Conservation (phyloP, 2,329 filamentous ascomycete genomes). For the Fusarium sp. region DNA sequence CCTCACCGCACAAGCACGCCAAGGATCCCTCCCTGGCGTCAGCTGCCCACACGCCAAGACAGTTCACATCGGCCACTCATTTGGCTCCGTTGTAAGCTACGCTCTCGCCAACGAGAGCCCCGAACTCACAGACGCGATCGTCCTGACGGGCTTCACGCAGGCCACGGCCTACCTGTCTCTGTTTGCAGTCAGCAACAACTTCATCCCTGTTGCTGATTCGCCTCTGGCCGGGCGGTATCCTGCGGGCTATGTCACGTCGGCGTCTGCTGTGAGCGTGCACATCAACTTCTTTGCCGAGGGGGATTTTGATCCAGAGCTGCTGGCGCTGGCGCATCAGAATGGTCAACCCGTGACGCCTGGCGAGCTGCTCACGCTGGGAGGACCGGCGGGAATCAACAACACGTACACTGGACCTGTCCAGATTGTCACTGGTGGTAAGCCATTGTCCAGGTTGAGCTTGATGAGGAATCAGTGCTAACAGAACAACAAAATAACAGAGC, state of each 20-base stretch:
- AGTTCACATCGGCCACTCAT: slow-evolving; percentile 71
- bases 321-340: slow-evolving; percentile 55
- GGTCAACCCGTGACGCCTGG: slow-evolving; percentile 67
- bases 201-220: slow-evolving; percentile 53
- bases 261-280: slow-evolving; percentile 58
- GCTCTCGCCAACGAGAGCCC: slow-evolving; percentile 62
- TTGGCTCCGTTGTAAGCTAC: slow-evolving; percentile 68
- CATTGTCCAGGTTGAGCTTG: too few relatives aligned
- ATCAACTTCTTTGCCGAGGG: slow-evolving; percentile 62
- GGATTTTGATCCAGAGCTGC: slow-evolving; percentile 63
- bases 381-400: slow-evolving; percentile 46
- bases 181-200: slow-evolving; percentile 58
- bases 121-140: slow-evolving; percentile 63
- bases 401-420: slow-evolving; percentile 63
- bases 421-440: slow-evolving; percentile 64
- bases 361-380: slow-evolving; percentile 66
- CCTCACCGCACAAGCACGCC: slow-evolving; percentile 60
- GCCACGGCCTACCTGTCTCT: slow-evolving; percentile 55
- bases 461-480: slow-evolving; percentile 15
- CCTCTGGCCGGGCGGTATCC: slow-evolving; percentile 48
- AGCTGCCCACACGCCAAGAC: slow-evolving; percentile 53
- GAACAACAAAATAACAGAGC: slow-evolving; percentile 44
- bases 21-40: slow-evolving; percentile 55
- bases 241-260: slow-evolving; percentile 62
- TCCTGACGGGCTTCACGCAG: slow-evolving; percentile 68